Percentiles rank a stretch among this genome's conserved stretches.
These are phyloP conservation scores for Stemphylium vesicarium DNA, from an alignment of 2,329 filamentous ascomycete species.

Conservation along the genomic window DNA sequence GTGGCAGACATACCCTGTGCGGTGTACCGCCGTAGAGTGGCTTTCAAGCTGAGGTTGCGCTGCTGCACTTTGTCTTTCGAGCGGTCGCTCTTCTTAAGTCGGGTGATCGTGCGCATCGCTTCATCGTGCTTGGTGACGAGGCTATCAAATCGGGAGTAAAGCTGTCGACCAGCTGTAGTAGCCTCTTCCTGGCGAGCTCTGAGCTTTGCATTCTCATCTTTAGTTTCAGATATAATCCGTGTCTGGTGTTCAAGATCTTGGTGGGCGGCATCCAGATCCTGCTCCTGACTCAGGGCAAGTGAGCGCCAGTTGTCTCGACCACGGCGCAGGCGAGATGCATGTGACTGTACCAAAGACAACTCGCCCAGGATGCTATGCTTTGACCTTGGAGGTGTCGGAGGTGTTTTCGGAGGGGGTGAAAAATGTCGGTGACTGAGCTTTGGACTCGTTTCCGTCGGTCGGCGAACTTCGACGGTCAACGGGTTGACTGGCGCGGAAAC, in stretches of 20 bases:
- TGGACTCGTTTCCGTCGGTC: neutral
- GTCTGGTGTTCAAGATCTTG: constrained; percentile 1
- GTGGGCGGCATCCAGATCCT: neutral
- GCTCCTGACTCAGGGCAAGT: constrained; percentile 4
- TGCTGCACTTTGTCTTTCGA: constrained; percentile 24
- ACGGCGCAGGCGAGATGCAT: constrained; percentile 8
- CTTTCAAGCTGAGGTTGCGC: constrained; percentile 24
- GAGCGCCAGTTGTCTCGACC: constrained; percentile 13
- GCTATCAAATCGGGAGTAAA: neutral
- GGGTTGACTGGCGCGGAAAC: constrained; percentile 10
- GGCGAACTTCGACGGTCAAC: no score
- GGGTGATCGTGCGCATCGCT: constrained; percentile 1
- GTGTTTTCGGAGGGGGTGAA: neutral
- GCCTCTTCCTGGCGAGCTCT: constrained; percentile 3
- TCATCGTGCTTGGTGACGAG: constrained; percentile 13
- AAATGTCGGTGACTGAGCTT: neutral
- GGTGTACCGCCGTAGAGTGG: constrained; percentile 3
- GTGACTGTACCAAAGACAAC: constrained; percentile 2
- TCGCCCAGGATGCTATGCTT: constrained; percentile 4
- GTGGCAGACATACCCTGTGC: neutral
- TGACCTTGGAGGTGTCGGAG: neutral
- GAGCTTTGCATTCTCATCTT: constrained; percentile 5
- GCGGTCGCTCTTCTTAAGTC: constrained; percentile 23
- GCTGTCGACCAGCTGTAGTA: neutral
- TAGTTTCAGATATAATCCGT: neutral